Percentiles rank a stretch among this genome's conserved stretches.
phyloP scores from a whole-genome alignment of 2,329 filamentous ascomycete species.

The Penicillium digitatum region DNA sequence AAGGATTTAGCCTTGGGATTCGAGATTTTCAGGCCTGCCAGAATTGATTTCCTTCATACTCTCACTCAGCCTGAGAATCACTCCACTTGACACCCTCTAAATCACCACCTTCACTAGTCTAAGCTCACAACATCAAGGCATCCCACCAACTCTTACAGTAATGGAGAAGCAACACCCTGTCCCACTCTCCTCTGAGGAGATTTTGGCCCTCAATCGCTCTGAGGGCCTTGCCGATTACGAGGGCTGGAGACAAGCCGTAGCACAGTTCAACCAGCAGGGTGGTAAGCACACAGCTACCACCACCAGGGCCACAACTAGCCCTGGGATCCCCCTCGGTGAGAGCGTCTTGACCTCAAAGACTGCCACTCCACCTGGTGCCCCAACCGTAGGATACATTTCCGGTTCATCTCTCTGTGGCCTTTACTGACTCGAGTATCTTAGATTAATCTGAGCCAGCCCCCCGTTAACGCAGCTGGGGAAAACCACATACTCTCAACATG shows the following conservation, averaged over 20 bases:
- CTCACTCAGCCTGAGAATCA: background rate
- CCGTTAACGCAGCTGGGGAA: background rate
- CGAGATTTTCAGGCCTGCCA: background rate
- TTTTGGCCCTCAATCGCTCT: background rate
- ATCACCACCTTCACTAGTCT: background rate
- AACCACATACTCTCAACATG: background rate
- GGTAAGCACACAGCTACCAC: background rate
- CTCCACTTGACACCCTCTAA: too few relatives aligned
- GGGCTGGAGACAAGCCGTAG: background rate
- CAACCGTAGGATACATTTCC: background rate
- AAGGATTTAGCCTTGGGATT: background rate
- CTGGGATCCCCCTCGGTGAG: background rate
- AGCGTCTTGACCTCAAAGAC: background rate
- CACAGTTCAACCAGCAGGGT: background rate
- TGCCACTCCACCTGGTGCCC: background rate
- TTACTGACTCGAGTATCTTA: background rate
- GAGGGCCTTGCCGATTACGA: background rate
- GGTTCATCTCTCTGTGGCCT: rapidly evolving
- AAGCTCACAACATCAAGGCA: background rate
- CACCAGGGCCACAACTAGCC: background rate
- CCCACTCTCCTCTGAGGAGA: background rate
- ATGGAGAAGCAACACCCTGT: background rate
- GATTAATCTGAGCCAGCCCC: background rate
- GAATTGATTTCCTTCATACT: background rate
- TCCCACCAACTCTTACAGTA: background rate